Base-by-base conservation (phyloP, 208 protist species). In the Trypanosoma caninum region DNA sequence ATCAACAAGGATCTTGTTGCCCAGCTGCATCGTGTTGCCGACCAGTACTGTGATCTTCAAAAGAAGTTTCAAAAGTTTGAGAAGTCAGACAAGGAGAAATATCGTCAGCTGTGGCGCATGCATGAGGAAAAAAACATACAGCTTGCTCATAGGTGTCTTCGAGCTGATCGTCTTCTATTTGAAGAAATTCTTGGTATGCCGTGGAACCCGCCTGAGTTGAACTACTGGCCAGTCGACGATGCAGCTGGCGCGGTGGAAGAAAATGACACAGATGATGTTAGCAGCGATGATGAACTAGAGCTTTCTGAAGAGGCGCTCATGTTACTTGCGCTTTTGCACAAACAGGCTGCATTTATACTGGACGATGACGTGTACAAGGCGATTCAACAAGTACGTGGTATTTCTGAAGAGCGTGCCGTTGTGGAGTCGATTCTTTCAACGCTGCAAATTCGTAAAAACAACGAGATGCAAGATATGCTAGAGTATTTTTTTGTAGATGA, bases 31-130 rank as follows among this genome's bases (percentile, higher is more conserved):
- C 85, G 96, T 59, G 87, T 97, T 16, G 93, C 89, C 9, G 81
- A 78, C 50, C 93, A 98, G 76, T 98, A 97, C 79, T 95, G 97
- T 69, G 96, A 98, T 65, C 74, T 98, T n/a, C 91, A 98, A 72
- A 59, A 62, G 27, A 98, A 98, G 65, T 98, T 98, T 68, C 82
- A 92, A 58, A 77, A 87, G 23, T 97, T 97, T 76, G 91, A 97
- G 56, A 87, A 80, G 44, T 79, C 93, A 8, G 97, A 98, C 75
- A 91, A 86, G 53, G 75, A 88, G 28, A 97, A 97, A 71, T 98
- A 97, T 52, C 58, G 72, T 7, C 93, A 98, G 54, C 67, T 98
- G 28, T 98, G 93, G 91, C 65, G 75, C 48, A 97, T 98, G 91
- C 95, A 98, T 74, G 83, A 98, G 65, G 78, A 97, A 57, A 80